Conservation (phyloP, 768 basidiomycete genomes). For the Phlegmacium glaucopus region DNA sequence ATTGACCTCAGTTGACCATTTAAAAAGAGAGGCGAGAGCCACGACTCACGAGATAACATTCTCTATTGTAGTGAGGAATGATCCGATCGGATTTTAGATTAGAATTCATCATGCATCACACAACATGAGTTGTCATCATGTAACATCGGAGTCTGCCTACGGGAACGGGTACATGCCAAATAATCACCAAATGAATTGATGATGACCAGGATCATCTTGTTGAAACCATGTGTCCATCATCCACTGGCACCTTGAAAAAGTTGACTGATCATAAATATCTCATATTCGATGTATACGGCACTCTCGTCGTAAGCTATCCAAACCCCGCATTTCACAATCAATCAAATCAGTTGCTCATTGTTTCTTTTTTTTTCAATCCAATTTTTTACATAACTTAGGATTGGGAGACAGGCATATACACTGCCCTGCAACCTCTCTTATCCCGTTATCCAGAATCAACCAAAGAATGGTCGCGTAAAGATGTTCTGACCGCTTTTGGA, state of each 20-base stretch:
- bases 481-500: constrained; percentile 49
- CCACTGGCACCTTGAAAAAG: constrained; percentile 14
- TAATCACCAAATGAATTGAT: no score
- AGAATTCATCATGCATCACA: no score
- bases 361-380: background rate
- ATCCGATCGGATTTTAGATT: no score
- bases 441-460: constrained; percentile 32
- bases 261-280: constrained; percentile 50
- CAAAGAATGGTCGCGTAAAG: constrained; percentile 43
- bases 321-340: no score
- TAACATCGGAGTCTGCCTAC: no score
- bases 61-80: no score
- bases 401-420: constrained; percentile 70
- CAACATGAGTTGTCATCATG: no score
- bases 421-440: constrained; percentile 51
- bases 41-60: no score
- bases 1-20: no score
- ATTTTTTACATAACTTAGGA: constrained; percentile 35
- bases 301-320: constrained; percentile 47
- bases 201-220: background rate
- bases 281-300: constrained; percentile 77
- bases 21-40: no score
- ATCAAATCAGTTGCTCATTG: background rate
- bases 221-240: background rate
- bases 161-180: no score